These are phyloP conservation scores for Naganishia randhawae DNA, from an alignment of 768 basidiomycete species.

Conservation along the genomic window DNA sequence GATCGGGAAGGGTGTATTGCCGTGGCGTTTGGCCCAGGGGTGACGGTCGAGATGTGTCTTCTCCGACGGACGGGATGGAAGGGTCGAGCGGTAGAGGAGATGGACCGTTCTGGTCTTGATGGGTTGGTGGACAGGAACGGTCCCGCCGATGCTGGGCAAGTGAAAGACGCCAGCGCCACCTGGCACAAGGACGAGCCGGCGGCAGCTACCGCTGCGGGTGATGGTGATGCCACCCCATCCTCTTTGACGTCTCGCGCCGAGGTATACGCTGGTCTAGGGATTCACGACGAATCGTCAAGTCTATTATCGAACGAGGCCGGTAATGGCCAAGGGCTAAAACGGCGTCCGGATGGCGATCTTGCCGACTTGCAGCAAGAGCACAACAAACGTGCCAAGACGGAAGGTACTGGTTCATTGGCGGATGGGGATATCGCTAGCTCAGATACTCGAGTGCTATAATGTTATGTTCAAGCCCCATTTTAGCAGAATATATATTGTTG, in stretches of 20 bases:
- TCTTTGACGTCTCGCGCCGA: not conserved
- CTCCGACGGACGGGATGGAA: slow-evolving; percentile 30
- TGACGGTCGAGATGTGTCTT: slow-evolving; percentile 34
- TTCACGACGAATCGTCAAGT: not conserved
- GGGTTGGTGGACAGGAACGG: not conserved
- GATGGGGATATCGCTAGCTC: too few relatives aligned
- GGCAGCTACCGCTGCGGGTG: not conserved
- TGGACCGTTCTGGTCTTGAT: not conserved
- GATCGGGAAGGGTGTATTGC: slow-evolving; percentile 31
- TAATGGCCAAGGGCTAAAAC: not conserved
- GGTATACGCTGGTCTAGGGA: slow-evolving; percentile 1
- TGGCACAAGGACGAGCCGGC: not conserved
- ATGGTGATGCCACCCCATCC: too few relatives aligned
- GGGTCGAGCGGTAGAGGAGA: slow-evolving; percentile 20
- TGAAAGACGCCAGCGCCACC: not conserved
- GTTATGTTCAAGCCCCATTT: too few relatives aligned
- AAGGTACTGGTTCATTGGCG: not conserved
- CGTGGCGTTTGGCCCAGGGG: slow-evolving; percentile 34
- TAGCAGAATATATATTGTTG: too few relatives aligned
- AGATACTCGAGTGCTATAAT: not conserved
- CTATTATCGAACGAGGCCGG: not conserved
- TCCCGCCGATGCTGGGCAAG: not conserved
- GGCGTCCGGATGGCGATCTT: slow-evolving; percentile 13
- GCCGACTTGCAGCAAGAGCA: not conserved
- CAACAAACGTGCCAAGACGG: not conserved